Evolutionary conservation across 768 basidiomycete species (phyloP), one percentile per base, ranked within the genome.

Genomic region (Calocera cornea): DNA sequence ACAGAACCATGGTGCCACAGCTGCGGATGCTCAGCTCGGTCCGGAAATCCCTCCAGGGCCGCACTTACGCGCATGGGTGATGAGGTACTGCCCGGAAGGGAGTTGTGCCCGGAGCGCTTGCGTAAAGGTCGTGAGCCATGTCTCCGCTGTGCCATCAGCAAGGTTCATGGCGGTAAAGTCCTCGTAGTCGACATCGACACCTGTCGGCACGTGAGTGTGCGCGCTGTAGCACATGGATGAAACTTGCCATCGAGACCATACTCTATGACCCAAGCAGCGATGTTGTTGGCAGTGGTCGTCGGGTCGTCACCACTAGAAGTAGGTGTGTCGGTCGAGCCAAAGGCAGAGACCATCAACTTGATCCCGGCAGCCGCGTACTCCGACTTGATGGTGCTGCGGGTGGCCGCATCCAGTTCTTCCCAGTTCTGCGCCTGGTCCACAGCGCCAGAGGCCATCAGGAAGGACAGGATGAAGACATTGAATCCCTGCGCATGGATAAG

Each of bases 241-340:
- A n/a, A n/a, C 24, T 29, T 19, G 19, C 88, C 88, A 71, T 89
- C 87, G 19, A 89, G 76, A 63, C 78, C 75, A 68, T 80, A 86
- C 71, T 83, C 70, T 68, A 82, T 83, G 10, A 89, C 87, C 78
- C 80, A 90, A 14, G 81, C 81, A 0, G 87, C 87, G 74, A 89
- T 80, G 1, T 81, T 83, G 69, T 85, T 83, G 1, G 88, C 88
- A 17, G 83, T 83, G 7, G 77, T 76, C 7, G 83, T 76, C 22
- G 88, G 84, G 74, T 89, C 85, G n/a, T 82, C 83, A 50, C 82
- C 80, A 12, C 71, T 76, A 11, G 81, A 79, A 8, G 87, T 88
- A 2, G 87, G 87, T 22, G 78, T 76, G 71, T 85, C 83, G 5
- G 78, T 75, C 12, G 82, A 78, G 5, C 83, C 83, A 33, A 66